Conservation (phyloP, 2,329 filamentous ascomycete species). For the Sclerotinia spermophila region DNA sequence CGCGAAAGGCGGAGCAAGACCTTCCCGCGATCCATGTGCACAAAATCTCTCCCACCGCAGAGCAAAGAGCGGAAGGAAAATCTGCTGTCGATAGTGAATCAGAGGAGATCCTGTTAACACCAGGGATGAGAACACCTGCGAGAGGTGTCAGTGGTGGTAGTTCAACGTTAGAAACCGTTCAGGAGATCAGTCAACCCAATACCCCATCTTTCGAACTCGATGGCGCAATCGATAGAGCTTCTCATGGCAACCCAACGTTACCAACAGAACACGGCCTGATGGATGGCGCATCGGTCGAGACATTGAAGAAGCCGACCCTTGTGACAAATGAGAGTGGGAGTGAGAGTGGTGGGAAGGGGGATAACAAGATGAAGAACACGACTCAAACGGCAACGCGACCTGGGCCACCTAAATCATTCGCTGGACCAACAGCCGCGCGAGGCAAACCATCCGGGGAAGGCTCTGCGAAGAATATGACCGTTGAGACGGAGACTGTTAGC, state of each 20-base stretch:
- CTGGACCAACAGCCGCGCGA: constrained; percentile 57
- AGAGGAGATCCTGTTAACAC: constrained; percentile 31
- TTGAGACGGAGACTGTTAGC: constrained; percentile 93
- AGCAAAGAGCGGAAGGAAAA: constrained; percentile 39
- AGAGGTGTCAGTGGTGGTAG: constrained; percentile 57
- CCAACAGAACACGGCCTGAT: constrained; percentile 39
- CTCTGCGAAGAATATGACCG: constrained; percentile 88
- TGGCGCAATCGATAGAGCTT: constrained; percentile 48
- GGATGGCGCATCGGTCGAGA: constrained; percentile 36
- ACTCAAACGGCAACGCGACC: constrained; percentile 46
- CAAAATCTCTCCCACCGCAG: constrained; percentile 41
- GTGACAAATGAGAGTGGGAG: constrained; percentile 55
- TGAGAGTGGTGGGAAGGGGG: constrained; percentile 59
- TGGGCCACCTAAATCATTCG: constrained; percentile 61
- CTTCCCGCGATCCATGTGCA: constrained; percentile 52
- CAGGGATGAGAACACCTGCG: constrained; percentile 57
- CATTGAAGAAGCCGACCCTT: constrained; percentile 46
- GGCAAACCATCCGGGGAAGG: constrained; percentile 65
- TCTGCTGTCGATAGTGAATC: constrained; percentile 27
- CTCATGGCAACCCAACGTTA: constrained; percentile 45
- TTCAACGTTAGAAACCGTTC: constrained; percentile 78
- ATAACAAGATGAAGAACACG: constrained; percentile 37
- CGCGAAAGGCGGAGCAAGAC: constrained; percentile 49
- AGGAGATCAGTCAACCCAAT: constrained; percentile 78
- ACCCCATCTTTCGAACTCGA: constrained; percentile 56